Conservation (phyloP, 805 yeast genomes). For the Barnettozyma sucrosica region DNA sequence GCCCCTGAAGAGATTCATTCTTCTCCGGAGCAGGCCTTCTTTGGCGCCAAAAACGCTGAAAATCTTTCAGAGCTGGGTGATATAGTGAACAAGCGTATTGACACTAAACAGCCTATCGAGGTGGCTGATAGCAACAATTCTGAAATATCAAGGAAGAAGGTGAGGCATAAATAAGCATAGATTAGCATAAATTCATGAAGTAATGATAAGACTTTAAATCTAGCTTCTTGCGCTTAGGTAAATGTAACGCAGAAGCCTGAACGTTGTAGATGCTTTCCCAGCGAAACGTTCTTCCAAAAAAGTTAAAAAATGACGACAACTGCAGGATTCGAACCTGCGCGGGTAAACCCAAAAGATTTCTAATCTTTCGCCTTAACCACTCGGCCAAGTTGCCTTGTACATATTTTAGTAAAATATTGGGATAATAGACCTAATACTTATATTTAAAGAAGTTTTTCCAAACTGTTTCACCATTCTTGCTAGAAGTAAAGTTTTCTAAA, state of each 20-base stretch:
- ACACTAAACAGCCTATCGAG: neutral
- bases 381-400: conserved; percentile 48
- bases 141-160: neutral
- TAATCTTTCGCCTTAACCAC: conserved; percentile 64
- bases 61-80: neutral
- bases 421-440: no score
- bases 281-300: no score
- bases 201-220: neutral
- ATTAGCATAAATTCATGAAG: neutral
- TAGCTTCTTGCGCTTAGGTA: no score
- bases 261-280: no score
- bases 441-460: no score
- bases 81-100: neutral
- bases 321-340: conserved; percentile 71
- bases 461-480: no score
- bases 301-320: conserved; percentile 53
- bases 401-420: no score
- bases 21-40: neutral
- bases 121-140: neutral
- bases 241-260: no score
- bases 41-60: neutral
- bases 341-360: conserved; percentile 56
- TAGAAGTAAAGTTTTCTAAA: no score
- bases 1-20: neutral
- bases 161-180: neutral